These are phyloP conservation scores for Ustilago curta DNA, from an alignment of 1,284 basidiomycete genomes.

Conservation along the genomic window DNA sequence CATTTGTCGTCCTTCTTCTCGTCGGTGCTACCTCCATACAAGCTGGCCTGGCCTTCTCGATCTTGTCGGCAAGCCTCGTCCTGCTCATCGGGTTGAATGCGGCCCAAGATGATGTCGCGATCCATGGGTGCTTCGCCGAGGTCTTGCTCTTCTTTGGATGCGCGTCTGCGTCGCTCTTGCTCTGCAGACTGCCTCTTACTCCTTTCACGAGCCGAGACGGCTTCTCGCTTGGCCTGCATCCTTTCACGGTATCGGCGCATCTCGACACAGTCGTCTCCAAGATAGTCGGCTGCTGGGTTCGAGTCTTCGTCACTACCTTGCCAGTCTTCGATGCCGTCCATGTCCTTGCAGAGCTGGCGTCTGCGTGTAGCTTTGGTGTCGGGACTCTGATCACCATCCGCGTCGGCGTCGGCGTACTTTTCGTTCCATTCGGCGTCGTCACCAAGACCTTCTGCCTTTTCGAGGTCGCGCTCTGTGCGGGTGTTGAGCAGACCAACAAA, in stretches of 20 bases:
- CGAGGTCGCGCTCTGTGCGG: slow-evolving; percentile 54
- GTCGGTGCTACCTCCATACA: slow-evolving; percentile 3
- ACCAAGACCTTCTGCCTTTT: slow-evolving; percentile 44
- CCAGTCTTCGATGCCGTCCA: slow-evolving; percentile 60
- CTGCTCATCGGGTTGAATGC: slow-evolving; percentile 38
- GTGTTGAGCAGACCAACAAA: slow-evolving; percentile 52
- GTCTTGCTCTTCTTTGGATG: slow-evolving; percentile 45
- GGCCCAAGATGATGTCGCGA: slow-evolving; percentile 47
- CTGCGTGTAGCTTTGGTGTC: slow-evolving; percentile 13
- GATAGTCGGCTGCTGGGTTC: slow-evolving; percentile 61
- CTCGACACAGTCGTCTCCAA: slow-evolving; percentile 65
- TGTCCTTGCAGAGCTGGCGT: slow-evolving; percentile 26
- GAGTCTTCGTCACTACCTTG: slow-evolving; percentile 50
- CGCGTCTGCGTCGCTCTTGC: slow-evolving; percentile 18
- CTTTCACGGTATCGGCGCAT: slow-evolving; percentile 52
- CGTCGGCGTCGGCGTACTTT: slow-evolving; percentile 12
- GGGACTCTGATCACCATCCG: slow-evolving; percentile 15
- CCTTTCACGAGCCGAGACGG: slow-evolving; percentile 12
- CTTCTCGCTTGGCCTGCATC: slow-evolving; percentile 30
- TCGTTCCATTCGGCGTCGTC: slow-evolving; percentile 22
- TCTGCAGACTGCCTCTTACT: slow-evolving; percentile 25
- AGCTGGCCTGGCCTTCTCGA: slow-evolving; percentile 38
- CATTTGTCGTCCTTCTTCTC: slow-evolving; percentile 36
- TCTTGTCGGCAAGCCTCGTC: slow-evolving; percentile 41
- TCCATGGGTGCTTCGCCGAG: slow-evolving; percentile 59